Evolutionary conservation across 768 basidiomycete genomes (phyloP).

Genomic region (Lactarius vividus): DNA sequence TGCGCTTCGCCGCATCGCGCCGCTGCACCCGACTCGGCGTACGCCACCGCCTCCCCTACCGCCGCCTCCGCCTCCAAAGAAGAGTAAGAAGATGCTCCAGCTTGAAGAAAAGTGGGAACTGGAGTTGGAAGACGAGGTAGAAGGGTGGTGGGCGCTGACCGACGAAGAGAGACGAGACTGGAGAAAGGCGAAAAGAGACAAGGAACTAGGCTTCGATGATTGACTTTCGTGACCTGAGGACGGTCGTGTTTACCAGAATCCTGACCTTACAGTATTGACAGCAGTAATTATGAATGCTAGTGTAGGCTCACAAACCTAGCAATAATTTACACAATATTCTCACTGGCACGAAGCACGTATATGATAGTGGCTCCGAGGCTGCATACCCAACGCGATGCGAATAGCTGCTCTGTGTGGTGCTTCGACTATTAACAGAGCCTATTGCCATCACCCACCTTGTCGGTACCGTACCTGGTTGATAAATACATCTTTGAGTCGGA

Average conservation of each 20-base stretch:
- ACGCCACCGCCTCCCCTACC: constrained; percentile 74
- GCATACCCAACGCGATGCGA: not conserved
- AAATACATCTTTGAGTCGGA: no score
- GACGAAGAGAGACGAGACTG: constrained; percentile 42
- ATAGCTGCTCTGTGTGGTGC: no score
- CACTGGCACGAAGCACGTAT: not conserved
- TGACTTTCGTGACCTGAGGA: constrained; percentile 7
- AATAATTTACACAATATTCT: no score
- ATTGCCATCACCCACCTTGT: no score
- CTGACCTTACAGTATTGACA: no score
- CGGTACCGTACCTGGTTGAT: no score
- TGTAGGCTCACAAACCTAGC: no score
- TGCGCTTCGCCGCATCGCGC: constrained; percentile 65
- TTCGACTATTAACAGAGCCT: no score
- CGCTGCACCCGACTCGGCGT: constrained; percentile 69
- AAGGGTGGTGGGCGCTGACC: constrained; percentile 49
- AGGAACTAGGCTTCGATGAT: constrained; percentile 50
- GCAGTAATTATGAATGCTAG: no score
- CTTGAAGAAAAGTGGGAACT: constrained; percentile 79
- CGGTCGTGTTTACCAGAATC: not conserved
- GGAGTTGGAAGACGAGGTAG: constrained; percentile 69
- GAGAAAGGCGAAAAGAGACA: constrained; percentile 59
- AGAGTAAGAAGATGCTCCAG: constrained; percentile 75
- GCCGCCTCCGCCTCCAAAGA: constrained; percentile 67
- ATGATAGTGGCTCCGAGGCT: not conserved